phyloP scores from a whole-genome alignment of 208 protist species.

The Wallacemonas sp. region DNA sequence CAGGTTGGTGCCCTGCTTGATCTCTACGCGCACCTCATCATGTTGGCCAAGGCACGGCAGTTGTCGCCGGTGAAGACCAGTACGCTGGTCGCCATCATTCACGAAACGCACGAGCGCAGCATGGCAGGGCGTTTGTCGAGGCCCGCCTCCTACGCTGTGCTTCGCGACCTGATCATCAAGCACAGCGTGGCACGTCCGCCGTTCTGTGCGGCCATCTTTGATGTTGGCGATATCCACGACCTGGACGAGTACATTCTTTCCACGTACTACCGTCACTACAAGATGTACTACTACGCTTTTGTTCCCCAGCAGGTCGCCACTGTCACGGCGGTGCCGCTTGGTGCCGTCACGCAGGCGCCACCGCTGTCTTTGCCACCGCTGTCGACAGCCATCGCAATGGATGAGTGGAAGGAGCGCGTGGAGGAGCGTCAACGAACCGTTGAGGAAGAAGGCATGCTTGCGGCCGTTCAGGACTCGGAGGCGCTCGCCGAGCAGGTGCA shows the following conservation, averaged over 20 bases:
- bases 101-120: constrained; percentile 62
- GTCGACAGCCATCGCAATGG: constrained; percentile 41
- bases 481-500: constrained; percentile 39
- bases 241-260: constrained; percentile 85
- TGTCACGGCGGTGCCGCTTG: constrained; percentile 47
- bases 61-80: constrained; percentile 81
- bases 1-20: constrained; percentile 75
- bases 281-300: constrained; percentile 92
- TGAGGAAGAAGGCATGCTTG: constrained; percentile 59
- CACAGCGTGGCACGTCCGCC: constrained; percentile 89
- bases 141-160: constrained; percentile 60
- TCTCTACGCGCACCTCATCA: constrained; percentile 74
- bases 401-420: constrained; percentile 62
- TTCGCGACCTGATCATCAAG: constrained; percentile 70
- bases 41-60: constrained; percentile 63
- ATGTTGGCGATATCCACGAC: constrained; percentile 72
- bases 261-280: constrained; percentile 92
- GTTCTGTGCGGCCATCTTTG: constrained; percentile 84
- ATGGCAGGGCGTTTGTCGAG: constrained; percentile 59
- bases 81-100: constrained; percentile 73
- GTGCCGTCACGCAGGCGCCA: constrained; percentile 44
- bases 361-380: constrained; percentile 61
- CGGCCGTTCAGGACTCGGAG: constrained; percentile 28
- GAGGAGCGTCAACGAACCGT: constrained; percentile 54
- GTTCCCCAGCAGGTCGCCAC: constrained; percentile 61